Conservation (phyloP, 257 asterid species). For the Rubia yunnanensis region DNA sequence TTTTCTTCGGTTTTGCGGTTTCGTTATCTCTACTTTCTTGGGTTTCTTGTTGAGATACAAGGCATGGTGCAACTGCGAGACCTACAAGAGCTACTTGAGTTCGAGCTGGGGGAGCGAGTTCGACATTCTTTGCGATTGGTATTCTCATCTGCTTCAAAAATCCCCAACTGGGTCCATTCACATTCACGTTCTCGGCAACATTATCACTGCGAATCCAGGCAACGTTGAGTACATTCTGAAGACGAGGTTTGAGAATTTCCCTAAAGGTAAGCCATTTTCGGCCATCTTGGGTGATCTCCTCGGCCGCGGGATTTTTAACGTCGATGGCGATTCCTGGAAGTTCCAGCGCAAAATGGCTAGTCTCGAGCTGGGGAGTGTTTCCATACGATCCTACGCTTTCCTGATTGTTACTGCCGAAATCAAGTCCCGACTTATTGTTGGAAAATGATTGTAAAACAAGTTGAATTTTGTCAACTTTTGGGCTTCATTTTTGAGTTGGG, state of each 20-base stretch:
- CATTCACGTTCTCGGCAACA: slow-evolving; percentile 54
- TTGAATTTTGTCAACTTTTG: no score
- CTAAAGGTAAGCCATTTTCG: slow-evolving; percentile 64
- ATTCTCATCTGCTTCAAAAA: slow-evolving; percentile 47
- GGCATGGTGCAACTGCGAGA: slow-evolving; percentile 57
- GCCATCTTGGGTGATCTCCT: slow-evolving; percentile 55
- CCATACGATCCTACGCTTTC: slow-evolving; percentile 53
- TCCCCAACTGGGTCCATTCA: slow-evolving; percentile 62
- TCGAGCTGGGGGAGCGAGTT: slow-evolving; percentile 45
- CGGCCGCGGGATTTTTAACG: slow-evolving; percentile 80
- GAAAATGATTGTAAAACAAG: no score
- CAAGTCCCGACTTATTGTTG: slow-evolving; percentile 38
- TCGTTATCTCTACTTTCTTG: slow-evolving; percentile 8
- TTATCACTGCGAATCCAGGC: slow-evolving; percentile 49
- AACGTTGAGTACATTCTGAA: slow-evolving; percentile 70
- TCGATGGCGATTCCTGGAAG: slow-evolving; percentile 75
- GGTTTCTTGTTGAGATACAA: slow-evolving; percentile 20
- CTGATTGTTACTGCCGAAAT: slow-evolving; percentile 40
- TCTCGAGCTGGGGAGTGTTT: slow-evolving; percentile 49
- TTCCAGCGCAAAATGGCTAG: slow-evolving; percentile 71
- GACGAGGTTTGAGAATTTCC: slow-evolving; percentile 52
- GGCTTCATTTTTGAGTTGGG: no score
- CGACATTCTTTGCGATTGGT: slow-evolving; percentile 76
- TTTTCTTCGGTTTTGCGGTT: slow-evolving; percentile 21
- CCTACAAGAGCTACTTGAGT: slow-evolving; percentile 40